phyloP scores from a whole-genome alignment of 1,139 yeast species.

The Yamadazyma mexicana region DNA sequence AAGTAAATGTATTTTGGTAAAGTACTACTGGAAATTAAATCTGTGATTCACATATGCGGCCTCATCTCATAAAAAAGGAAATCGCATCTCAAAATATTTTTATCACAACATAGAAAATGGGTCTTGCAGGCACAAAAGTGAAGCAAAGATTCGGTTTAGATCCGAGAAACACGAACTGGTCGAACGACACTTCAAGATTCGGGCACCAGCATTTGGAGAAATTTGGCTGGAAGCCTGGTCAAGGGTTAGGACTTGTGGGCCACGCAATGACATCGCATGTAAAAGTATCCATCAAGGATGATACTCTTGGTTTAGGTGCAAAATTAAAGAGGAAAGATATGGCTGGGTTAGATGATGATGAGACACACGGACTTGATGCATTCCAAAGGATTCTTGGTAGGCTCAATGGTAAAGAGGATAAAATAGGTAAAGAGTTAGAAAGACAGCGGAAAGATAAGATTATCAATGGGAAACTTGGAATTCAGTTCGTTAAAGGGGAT shows the following conservation, averaged over 20 bases:
- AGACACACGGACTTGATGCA: conserved; percentile 87
- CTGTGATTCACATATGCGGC: neutral
- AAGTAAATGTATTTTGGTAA: neutral
- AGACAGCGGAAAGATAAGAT: conserved; percentile 65
- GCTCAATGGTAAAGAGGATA: conserved; percentile 73
- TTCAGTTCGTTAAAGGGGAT: conserved; percentile 83
- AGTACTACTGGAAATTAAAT: neutral
- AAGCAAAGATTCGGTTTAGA: conserved; percentile 89
- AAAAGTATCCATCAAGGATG: conserved; percentile 78
- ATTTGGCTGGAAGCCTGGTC: conserved; percentile 91
- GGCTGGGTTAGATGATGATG: conserved; percentile 71
- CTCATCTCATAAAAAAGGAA: conserved; percentile 3
- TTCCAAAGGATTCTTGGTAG: conserved; percentile 89
- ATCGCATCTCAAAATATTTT: conserved; percentile 14
- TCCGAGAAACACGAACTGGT: conserved; percentile 95
- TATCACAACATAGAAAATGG: conserved; percentile 50
- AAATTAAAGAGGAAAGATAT: conserved; percentile 55
- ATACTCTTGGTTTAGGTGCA: conserved; percentile 86
- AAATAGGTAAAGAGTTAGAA: conserved; percentile 59
- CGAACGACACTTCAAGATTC: conserved; percentile 78
- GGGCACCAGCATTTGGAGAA: conserved; percentile 84
- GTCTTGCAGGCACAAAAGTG: conserved; percentile 81
- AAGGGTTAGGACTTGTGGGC: conserved; percentile 74
- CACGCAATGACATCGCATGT: conserved; percentile 76
- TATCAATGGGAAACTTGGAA: conserved; percentile 80